phyloP scores from a whole-genome alignment of 768 basidiomycete species.

The Agrocybe pediades region DNA sequence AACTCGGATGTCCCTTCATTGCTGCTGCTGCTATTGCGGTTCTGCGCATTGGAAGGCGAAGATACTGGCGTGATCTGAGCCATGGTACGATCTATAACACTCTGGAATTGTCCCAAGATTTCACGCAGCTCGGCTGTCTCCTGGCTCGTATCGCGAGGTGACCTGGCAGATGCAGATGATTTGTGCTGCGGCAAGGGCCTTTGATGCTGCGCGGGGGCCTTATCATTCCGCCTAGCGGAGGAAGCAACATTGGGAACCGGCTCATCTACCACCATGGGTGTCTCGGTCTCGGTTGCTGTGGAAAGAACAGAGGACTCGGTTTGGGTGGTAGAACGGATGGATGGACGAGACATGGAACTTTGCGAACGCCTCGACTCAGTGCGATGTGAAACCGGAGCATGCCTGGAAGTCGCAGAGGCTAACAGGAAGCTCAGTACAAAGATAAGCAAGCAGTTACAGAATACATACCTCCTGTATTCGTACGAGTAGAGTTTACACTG shows the following conservation, averaged over 20 bases:
- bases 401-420: background rate
- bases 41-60: slow-evolving; percentile 17
- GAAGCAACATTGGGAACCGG: background rate
- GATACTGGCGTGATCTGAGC: slow-evolving; percentile 4
- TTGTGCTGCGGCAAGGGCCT: slow-evolving; percentile 16
- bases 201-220: slow-evolving; percentile 7
- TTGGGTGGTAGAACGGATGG: background rate
- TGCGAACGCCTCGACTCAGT: background rate
- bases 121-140: slow-evolving; percentile 50
- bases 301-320: background rate
- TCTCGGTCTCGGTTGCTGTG: background rate
- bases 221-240: background rate
- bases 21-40: too few species aligned
- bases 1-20: background rate
- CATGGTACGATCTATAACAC: slow-evolving; percentile 51
- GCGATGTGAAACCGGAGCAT: background rate
- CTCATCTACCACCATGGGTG: slow-evolving; percentile 10
- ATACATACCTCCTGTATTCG: slow-evolving; percentile 13
- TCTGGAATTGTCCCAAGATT: slow-evolving; percentile 53
- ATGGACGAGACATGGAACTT: background rate
- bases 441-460: background rate
- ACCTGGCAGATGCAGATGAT: slow-evolving; percentile 9
- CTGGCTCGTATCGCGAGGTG: slow-evolving; percentile 47
- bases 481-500: slow-evolving; percentile 26
- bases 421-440: background rate